Evolutionary conservation across 495 filamentous ascomycete genomes (phyloP).

Genomic region (Hyaloscypha hepaticicola): DNA sequence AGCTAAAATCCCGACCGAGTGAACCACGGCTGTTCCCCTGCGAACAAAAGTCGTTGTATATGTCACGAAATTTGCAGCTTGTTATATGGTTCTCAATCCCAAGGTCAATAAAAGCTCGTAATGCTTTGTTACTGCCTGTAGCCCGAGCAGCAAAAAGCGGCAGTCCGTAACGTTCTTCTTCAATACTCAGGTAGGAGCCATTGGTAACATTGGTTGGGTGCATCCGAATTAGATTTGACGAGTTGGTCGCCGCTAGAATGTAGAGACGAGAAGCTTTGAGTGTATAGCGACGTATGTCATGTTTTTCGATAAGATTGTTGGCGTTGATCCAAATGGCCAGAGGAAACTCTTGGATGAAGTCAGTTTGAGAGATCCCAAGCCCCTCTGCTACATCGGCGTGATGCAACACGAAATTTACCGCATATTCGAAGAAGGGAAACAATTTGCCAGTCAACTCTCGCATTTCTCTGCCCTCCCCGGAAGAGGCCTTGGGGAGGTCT

Average conservation of each 20-base stretch:
- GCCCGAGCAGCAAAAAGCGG: neutral
- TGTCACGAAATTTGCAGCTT: neutral
- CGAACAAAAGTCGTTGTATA: neutral
- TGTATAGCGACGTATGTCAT: conserved; percentile 4
- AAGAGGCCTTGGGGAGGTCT: neutral
- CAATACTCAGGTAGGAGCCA: conserved; percentile 6
- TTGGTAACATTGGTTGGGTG: neutral
- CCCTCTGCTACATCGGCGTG: conserved; percentile 43
- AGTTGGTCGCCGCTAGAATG: conserved; percentile 42
- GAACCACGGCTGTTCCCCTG: neutral
- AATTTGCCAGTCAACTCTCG: conserved; percentile 20
- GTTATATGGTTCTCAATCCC: neutral
- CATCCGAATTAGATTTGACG: conserved; percentile 38
- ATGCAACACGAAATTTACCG: conserved; percentile 39
- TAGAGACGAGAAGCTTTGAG: conserved; percentile 38
- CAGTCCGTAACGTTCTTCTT: conserved; percentile 8
- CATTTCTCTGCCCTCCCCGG: conserved; percentile 23
- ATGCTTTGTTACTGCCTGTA: neutral
- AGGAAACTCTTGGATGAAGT: conserved; percentile 11
- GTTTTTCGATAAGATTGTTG: conserved; percentile 5
- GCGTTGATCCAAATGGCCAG: conserved; percentile 1
- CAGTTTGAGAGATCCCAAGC: conserved; percentile 15
- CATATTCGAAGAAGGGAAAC: conserved; percentile 47
- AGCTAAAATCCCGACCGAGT: neutral
- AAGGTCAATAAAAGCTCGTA: neutral